A percentile compares a stretch with the other conserved stretches of the same genome.
Conservation (phyloP, 306 rosid species). For the Trifolium subterraneum region DNA sequence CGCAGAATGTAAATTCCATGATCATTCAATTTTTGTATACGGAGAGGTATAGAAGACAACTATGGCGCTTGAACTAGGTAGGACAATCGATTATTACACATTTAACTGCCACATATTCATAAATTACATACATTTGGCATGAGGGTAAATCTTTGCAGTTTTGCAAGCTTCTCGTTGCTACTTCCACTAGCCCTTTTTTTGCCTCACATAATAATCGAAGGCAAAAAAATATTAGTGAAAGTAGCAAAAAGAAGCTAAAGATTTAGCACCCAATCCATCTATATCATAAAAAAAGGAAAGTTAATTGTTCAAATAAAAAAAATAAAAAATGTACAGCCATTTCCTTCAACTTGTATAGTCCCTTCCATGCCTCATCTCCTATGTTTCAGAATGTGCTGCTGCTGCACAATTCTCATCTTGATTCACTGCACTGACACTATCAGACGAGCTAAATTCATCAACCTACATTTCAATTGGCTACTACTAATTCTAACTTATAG, state of each 20-base stretch:
- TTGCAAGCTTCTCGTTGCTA: slow-evolving; percentile 95
- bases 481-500: slow-evolving; percentile 37
- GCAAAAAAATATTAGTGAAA: slow-evolving; percentile 83
- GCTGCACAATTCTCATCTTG: slow-evolving; percentile 41
- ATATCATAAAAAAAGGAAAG: slow-evolving; percentile 1
- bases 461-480: slow-evolving; percentile 37
- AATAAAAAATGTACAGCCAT: slow-evolving; percentile 14
- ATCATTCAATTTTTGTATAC: not conserved
- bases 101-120: slow-evolving; percentile 33
- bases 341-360: slow-evolving; percentile 38
- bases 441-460: slow-evolving; percentile 39
- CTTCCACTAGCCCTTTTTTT: slow-evolving; percentile 88
- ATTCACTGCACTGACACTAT: slow-evolving; percentile 36
- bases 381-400: slow-evolving; percentile 45
- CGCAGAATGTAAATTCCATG: not conserved
- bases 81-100: slow-evolving; percentile 7
- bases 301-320: not conserved
- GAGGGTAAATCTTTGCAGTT: slow-evolving; percentile 51
- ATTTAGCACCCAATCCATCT: slow-evolving; percentile 47
- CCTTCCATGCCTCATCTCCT: slow-evolving; percentile 30
- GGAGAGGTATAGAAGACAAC: not conserved
- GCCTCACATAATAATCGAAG: slow-evolving; percentile 55
- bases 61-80: not conserved
- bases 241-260: slow-evolving; percentile 97
- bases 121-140: slow-evolving; percentile 42